Conservation (phyloP, 1,139 yeast genomes). For the Kodamaea plutei region DNA sequence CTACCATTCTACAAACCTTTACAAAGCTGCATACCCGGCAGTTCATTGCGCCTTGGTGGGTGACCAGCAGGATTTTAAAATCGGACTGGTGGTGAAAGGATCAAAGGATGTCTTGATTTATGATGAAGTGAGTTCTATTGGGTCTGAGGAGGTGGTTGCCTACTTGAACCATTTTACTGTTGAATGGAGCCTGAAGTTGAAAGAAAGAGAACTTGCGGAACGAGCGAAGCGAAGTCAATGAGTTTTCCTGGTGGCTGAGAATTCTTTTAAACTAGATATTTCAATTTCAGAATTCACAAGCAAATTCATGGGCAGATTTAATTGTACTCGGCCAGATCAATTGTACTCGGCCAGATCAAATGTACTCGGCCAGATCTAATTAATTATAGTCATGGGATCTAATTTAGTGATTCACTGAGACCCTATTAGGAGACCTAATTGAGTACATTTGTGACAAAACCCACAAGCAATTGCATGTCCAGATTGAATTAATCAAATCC, state of each 20-base stretch:
- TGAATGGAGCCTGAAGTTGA: conserved; percentile 15
- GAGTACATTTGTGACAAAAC: too few relatives aligned
- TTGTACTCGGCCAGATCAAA: too few relatives aligned
- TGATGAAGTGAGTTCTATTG: conserved; percentile 16
- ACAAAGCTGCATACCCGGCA: conserved; percentile 86
- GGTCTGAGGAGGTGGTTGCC: conserved; percentile 17
- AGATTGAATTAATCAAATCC: too few relatives aligned
- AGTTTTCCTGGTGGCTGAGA: too few relatives aligned
- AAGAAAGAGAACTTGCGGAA: conserved; percentile 11
- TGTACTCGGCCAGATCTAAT: too few relatives aligned
- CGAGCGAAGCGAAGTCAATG: neutral
- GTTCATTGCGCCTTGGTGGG: conserved; percentile 28
- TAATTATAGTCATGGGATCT: too few relatives aligned
- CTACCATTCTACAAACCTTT: conserved; percentile 84
- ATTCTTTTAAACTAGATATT: neutral
- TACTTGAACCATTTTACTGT: conserved; percentile 14
- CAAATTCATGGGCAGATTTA: too few relatives aligned
- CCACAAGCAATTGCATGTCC: too few relatives aligned
- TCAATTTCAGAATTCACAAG: too few relatives aligned
- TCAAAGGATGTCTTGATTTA: conserved; percentile 56
- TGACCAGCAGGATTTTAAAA: conserved; percentile 17
- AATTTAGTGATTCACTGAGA: too few relatives aligned
- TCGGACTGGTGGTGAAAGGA: conserved; percentile 24
- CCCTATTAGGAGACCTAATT: too few relatives aligned
- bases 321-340: too few relatives aligned